Conservation (phyloP, 2,329 filamentous ascomycete species). For the Periconia macrospinosa region DNA sequence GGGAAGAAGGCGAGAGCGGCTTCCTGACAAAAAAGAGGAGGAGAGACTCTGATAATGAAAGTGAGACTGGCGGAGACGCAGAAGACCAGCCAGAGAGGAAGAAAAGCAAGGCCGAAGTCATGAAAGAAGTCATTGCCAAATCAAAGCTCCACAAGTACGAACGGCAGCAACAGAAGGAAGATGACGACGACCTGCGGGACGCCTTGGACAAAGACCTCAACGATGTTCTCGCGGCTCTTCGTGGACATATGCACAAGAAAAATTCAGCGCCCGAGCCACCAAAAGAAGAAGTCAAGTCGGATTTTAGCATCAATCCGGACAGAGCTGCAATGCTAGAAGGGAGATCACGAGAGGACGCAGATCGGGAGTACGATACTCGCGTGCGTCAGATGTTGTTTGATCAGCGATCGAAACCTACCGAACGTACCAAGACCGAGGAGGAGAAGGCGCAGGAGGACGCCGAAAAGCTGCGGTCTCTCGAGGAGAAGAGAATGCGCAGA, state of each 20-base stretch:
- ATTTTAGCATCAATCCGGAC: slow-evolving; percentile 60
- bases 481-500: slow-evolving; percentile 77
- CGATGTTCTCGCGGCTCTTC: slow-evolving; percentile 73
- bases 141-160: slow-evolving; percentile 96
- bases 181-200: slow-evolving; percentile 83
- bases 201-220: slow-evolving; percentile 83
- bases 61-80: slow-evolving; percentile 32
- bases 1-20: slow-evolving; percentile 29
- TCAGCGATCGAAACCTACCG: slow-evolving; percentile 79
- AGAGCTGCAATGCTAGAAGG: slow-evolving; percentile 63
- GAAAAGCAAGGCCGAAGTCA: slow-evolving; percentile 94
- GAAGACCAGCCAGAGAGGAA: slow-evolving; percentile 74
- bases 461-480: slow-evolving; percentile 74
- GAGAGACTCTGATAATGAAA: slow-evolving; percentile 51
- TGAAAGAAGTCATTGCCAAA: slow-evolving; percentile 97
- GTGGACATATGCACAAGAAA: slow-evolving; percentile 56
- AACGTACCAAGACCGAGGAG: slow-evolving; percentile 73
- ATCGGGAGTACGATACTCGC: slow-evolving; percentile 85
- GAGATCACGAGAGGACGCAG: slow-evolving; percentile 67
- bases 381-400: slow-evolving; percentile 83
- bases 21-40: slow-evolving; percentile 47
- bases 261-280: slow-evolving; percentile 46
- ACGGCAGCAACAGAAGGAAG: slow-evolving; percentile 87
- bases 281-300: slow-evolving; percentile 40
- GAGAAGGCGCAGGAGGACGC: slow-evolving; percentile 68